phyloP scores from a whole-genome alignment of 1,284 basidiomycete genomes.

The Trametes hirsuta region DNA sequence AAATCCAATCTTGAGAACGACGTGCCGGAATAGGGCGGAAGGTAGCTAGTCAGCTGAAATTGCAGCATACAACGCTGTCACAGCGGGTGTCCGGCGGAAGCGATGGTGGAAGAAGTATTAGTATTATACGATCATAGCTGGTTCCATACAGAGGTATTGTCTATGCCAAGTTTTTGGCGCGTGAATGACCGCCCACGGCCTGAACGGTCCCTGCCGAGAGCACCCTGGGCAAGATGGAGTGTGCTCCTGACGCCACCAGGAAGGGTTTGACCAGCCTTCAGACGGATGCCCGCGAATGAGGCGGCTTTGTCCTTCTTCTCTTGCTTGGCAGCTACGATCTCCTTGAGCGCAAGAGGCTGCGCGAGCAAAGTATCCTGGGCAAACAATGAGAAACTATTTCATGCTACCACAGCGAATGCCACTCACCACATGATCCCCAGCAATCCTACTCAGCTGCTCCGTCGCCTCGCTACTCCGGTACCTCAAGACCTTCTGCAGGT shows the following conservation, averaged over 20 bases:
- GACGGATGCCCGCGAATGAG: slow-evolving; percentile 31
- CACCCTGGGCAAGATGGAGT: slow-evolving; percentile 37
- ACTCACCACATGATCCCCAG: slow-evolving; percentile 41
- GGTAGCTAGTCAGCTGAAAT: no score
- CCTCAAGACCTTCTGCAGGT: slow-evolving; percentile 68
- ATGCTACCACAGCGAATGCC: not conserved
- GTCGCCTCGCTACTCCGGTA: slow-evolving; percentile 53
- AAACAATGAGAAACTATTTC: not conserved
- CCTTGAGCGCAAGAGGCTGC: slow-evolving; percentile 37
- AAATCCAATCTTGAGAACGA: no score
- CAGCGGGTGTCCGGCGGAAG: not conserved
- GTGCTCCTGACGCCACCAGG: slow-evolving; percentile 38
- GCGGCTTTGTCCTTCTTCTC: slow-evolving; percentile 26
- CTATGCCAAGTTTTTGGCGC: slow-evolving; percentile 40
- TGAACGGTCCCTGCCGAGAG: slow-evolving; percentile 33
- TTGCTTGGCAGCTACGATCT: slow-evolving; percentile 27
- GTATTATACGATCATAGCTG: slow-evolving; percentile 30
- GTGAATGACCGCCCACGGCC: slow-evolving; percentile 34
- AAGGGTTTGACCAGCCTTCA: slow-evolving; percentile 39
- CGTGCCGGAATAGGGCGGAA: no score
- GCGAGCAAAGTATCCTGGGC: slow-evolving; percentile 40
- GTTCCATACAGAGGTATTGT: slow-evolving; percentile 36
- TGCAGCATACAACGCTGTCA: not conserved
- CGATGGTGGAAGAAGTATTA: slow-evolving; percentile 1
- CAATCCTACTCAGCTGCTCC: slow-evolving; percentile 31